A percentile compares a stretch with the other conserved stretches of the same genome.
phyloP scores from a whole-genome alignment of 176 grass and related monocot genomes.

The Bothriochloa decipiens region DNA sequence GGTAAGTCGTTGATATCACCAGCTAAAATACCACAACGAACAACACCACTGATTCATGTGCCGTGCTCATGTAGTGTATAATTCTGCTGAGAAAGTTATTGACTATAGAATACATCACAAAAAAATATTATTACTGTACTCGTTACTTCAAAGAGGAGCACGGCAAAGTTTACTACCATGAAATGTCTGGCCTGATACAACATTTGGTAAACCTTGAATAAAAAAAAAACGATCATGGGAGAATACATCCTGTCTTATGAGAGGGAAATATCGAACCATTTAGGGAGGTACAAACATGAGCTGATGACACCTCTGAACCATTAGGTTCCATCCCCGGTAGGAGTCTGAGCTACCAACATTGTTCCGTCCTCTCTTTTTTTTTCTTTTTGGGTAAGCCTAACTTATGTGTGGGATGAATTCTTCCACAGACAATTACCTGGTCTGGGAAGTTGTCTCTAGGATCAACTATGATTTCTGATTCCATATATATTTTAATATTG shows the following conservation, averaged over 20 bases:
- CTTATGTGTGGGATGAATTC: neutral
- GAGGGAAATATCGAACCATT: neutral
- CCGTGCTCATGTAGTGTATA: slow-evolving; percentile 1
- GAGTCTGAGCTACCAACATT: neutral
- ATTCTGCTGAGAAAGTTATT: neutral
- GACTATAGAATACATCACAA: neutral
- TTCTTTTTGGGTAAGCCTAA: neutral
- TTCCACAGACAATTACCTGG: neutral
- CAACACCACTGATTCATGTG: neutral
- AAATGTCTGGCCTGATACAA: neutral
- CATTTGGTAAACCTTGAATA: neutral
- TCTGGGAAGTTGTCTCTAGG: slow-evolving; percentile 15
- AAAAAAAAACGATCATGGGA: neutral
- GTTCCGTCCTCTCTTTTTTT: neutral
- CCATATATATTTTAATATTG: neutral
- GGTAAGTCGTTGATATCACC: neutral
- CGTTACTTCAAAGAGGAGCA: neutral
- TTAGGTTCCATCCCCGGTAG: neutral
- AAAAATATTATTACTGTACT: neutral
- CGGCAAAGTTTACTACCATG: neutral
- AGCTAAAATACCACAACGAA: neutral
- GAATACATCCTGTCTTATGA: neutral
- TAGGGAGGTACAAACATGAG: neutral
- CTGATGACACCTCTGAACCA: neutral
- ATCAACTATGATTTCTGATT: neutral